Percentiles rank a stretch among this genome's conserved stretches.
Conservation (phyloP, 2,329 filamentous ascomycete species). For the Sarocladiaceae sp. region DNA sequence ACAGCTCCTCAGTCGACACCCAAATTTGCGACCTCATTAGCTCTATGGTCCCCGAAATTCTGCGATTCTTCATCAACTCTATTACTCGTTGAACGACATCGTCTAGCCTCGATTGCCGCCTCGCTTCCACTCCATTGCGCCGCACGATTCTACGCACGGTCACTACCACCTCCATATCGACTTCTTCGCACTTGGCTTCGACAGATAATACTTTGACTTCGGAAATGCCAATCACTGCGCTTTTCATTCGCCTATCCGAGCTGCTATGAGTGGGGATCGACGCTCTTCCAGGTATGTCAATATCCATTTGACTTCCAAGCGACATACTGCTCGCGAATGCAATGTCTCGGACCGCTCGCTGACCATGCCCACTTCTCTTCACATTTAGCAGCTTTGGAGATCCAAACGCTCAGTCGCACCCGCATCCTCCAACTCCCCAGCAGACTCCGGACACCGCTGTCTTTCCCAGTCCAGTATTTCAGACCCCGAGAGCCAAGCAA, state of each 20-base stretch:
- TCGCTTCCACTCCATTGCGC: not conserved
- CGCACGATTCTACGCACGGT: not conserved
- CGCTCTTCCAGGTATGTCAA: slow-evolving; percentile 46
- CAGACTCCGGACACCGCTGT: slow-evolving; percentile 51
- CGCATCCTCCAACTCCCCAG: slow-evolving; percentile 52
- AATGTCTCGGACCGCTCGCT: slow-evolving; percentile 23
- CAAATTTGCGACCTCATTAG: not conserved
- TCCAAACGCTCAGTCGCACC: slow-evolving; percentile 42
- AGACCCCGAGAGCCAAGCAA: slow-evolving; percentile 46
- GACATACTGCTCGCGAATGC: slow-evolving; percentile 7
- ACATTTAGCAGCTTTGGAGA: slow-evolving; percentile 53
- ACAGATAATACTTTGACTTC: not conserved
- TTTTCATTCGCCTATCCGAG: slow-evolving; percentile 16
- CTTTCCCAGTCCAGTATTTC: slow-evolving; percentile 51
- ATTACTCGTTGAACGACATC: slow-evolving; percentile 1
- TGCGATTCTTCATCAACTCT: not conserved
- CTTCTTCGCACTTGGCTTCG: too few relatives aligned
- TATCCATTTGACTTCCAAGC: slow-evolving; percentile 13
- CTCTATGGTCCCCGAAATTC: not conserved
- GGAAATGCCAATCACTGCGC: not conserved
- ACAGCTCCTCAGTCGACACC: not conserved
- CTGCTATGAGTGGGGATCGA: slow-evolving; percentile 63
- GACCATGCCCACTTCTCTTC: slow-evolving; percentile 21
- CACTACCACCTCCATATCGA: not conserved
- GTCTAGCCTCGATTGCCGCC: not conserved